Percentiles rank a stretch among this genome's conserved stretches.
phyloP scores from a whole-genome alignment of 1,139 yeast genomes.

The Tardiomyces blankii region DNA sequence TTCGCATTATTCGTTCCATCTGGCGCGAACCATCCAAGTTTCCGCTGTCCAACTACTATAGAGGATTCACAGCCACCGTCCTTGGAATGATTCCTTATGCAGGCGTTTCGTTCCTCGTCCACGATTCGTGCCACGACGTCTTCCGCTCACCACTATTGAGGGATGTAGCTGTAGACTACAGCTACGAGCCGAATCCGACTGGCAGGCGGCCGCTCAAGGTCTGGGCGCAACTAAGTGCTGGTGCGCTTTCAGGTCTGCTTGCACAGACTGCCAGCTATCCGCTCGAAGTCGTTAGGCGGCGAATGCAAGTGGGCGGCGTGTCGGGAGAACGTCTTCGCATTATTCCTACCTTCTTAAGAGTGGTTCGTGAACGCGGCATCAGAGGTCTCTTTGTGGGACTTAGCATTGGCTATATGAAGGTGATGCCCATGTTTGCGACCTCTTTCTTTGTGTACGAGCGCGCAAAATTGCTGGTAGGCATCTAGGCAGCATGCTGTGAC shows the following conservation, averaged over 20 bases:
- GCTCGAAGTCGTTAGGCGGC: constrained; percentile 83
- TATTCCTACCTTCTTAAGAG: constrained; percentile 36
- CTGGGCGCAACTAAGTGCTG: constrained; percentile 90
- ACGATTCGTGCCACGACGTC: constrained; percentile 80
- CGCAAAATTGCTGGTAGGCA: constrained; percentile 56
- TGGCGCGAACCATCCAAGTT: constrained; percentile 18
- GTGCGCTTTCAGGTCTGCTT: constrained; percentile 88
- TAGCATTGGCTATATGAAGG: constrained; percentile 89
- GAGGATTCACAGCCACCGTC: constrained; percentile 92
- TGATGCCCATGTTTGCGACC: constrained; percentile 95
- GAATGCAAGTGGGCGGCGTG: constrained; percentile 94
- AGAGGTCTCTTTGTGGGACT: constrained; percentile 88
- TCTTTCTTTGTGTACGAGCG: constrained; percentile 91
- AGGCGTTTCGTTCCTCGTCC: constrained; percentile 92
- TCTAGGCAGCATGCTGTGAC: constrained; percentile 24
- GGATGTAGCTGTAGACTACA: constrained; percentile 40
- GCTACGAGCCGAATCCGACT: constrained; percentile 2
- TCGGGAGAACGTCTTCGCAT: constrained; percentile 51
- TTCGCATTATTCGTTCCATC: constrained; percentile 39
- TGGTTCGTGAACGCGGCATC: constrained; percentile 50
- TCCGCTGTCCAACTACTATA: constrained; percentile 56
- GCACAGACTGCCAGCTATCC: constrained; percentile 98
- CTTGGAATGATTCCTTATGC: constrained; percentile 97
- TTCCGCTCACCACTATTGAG: constrained; percentile 49
- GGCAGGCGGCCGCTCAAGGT: constrained; percentile 46